Base-by-base conservation (phyloP, 2,329 filamentous ascomycete genomes). In the Penicillium sp. region DNA sequence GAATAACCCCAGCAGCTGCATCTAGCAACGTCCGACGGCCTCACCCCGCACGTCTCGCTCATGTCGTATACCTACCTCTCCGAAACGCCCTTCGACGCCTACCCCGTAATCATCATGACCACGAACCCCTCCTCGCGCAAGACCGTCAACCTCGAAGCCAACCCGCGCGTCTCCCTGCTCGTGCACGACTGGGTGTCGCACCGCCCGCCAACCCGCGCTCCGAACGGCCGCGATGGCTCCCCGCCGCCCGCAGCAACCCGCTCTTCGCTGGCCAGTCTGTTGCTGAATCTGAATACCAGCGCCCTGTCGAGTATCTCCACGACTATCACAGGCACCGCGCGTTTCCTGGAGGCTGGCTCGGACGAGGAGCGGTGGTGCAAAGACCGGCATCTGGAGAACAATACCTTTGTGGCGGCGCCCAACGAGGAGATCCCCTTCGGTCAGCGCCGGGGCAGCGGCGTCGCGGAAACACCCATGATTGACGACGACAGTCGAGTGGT, bases 11-110 rank as follows among this genome's bases (percentile, higher is more conserved):
- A 24, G 8, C 67, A 96, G 91, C 90, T 99, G 64, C 94, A 99
- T 74, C 88, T 99, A 53, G 92, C 94, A 65, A 99, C 94, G 56
- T 95, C 89, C 73, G 85, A 85, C 65, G 81, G 88, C 64, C 88
- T 94, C 67, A 80, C 86, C 61, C 94, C 94, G 9, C 91, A 97
- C 72, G 90, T 97, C 63, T 95, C 91, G 38, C 85, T 99, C 62
- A 99, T 99, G 94, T 97, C 96, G 79, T 97, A 97, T 79, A 97
- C 94, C 68, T 97, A 97, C 76, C 88, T 99, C 21, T 88, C 91
- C 40, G 85, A 82, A 5, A 90, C 89, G 16, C 86, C 85, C 40
- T 88, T 85, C 73, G 82, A 83, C 40, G 69, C 81, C 52, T 75
- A 78, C n/a, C 87, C 91, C n/a, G 88, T 91, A 62, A 95, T 97